A percentile compares a stretch with the other conserved stretches of the same genome.
These are phyloP conservation scores for Strobilomyces echinocephalus DNA, from an alignment of 768 basidiomycete genomes.

Conservation along the genomic window DNA sequence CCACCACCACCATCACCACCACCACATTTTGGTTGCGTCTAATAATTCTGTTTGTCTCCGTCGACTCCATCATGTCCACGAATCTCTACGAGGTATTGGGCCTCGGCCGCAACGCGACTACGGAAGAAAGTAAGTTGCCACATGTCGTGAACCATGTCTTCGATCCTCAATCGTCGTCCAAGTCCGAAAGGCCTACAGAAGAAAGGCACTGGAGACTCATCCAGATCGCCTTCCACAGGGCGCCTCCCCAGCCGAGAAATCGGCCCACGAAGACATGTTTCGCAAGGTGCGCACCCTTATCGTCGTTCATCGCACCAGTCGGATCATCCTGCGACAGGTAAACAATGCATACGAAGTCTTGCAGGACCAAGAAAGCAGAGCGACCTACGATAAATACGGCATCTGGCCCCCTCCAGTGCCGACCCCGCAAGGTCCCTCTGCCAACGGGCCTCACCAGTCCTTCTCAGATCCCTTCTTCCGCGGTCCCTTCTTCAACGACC, in stretches of 20 bases:
- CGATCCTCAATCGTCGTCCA: constrained; percentile 4
- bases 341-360: constrained; percentile 78
- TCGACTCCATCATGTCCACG: constrained; percentile 40
- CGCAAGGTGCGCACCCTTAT: constrained; percentile 29
- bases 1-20: not conserved
- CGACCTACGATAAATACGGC: constrained; percentile 65
- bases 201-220: constrained; percentile 66
- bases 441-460: constrained; percentile 14
- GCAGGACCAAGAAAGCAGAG: constrained; percentile 55
- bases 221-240: constrained; percentile 64
- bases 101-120: constrained; percentile 47
- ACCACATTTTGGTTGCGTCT: not conserved
- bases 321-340: constrained; percentile 39
- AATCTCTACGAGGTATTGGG: constrained; percentile 65
- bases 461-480: constrained; percentile 20
- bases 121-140: constrained; percentile 55
- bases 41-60: not conserved
- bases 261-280: constrained; percentile 55
- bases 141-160: not conserved
- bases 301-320: not conserved
- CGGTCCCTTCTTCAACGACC: constrained; percentile 10
- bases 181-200: constrained; percentile 81
- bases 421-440: constrained; percentile 8
- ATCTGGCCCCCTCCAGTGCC: constrained; percentile 65
- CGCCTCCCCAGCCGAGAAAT: constrained; percentile 55